Evolutionary conservation across 768 basidiomycete genomes (phyloP).

Genomic region (Antrodiella citrinella): DNA sequence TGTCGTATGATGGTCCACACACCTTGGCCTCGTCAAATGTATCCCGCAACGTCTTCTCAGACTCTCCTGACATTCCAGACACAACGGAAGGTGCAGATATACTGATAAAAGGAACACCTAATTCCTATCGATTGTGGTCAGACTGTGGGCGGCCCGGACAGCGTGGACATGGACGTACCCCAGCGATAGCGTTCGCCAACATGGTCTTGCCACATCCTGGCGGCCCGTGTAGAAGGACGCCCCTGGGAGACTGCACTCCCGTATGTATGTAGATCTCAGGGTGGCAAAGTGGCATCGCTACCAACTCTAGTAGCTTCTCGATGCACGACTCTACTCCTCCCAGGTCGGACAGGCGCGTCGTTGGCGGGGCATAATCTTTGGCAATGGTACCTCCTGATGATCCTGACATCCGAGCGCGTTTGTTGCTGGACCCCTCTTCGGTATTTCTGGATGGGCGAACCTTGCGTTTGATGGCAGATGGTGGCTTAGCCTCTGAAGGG

Average conservation of each 20-base stretch:
- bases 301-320: slow-evolving; percentile 93
- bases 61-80: slow-evolving; percentile 97
- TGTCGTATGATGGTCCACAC: neutral
- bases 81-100: slow-evolving; percentile 95
- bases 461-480: slow-evolving; percentile 51
- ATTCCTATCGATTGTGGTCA: slow-evolving; percentile 77
- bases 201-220: slow-evolving; percentile 97
- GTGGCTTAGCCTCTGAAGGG: slow-evolving; percentile 12
- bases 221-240: slow-evolving; percentile 89
- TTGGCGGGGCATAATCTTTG: slow-evolving; percentile 68
- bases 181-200: slow-evolving; percentile 90
- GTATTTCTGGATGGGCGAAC: slow-evolving; percentile 39
- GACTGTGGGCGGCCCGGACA: neutral
- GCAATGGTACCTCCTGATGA: slow-evolving; percentile 29
- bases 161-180: slow-evolving; percentile 52
- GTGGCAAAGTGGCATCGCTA: slow-evolving; percentile 90
- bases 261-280: slow-evolving; percentile 94
- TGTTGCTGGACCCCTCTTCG: slow-evolving; percentile 42
- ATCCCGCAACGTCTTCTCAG: slow-evolving; percentile 91
- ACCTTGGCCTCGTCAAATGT: slow-evolving; percentile 98
- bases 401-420: slow-evolving; percentile 43
- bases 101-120: slow-evolving; percentile 86
- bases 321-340: slow-evolving; percentile 83
- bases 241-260: slow-evolving; percentile 86
- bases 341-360: slow-evolving; percentile 71